Base-by-base conservation (phyloP, 441 rosid genomes). In the Dalechampia spathulata region DNA sequence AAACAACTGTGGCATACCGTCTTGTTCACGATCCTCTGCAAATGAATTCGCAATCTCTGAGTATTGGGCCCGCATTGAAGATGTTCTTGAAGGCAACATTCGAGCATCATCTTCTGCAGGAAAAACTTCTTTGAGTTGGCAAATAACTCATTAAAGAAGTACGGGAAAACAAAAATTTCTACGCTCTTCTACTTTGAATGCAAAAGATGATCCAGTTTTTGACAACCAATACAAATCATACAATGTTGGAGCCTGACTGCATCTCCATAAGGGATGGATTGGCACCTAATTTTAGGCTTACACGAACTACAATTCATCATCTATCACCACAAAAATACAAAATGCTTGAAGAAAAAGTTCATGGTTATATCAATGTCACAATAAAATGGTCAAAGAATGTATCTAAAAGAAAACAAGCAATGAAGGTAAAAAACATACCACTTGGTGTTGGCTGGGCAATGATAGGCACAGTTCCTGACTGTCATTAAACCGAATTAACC, bases 391-490 rank as follows among this genome's bases (percentile, higher is more conserved):
- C n/a, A n/a, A n/a, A n/a, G n/a, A n/a, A n/a, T n/a, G n/a, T n/a
- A n/a, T n/a, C n/a, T n/a, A n/a, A n/a, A n/a, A n/a, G n/a, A n/a
- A 3, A 30, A 42, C 15, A 21, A 14, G 7, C 17, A 15, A 5
- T n/a, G 4, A 54, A 40, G 1, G 2, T 1, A 14, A 30, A 55
- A 51, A 25, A n/a, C 61, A 5, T 74, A 83, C 90, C 90, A 12
- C 25, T 61, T 6, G 87, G 92, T 21, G 96, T 86, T 47, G 89
- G 93, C 60, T 83, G 87, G 37, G 96, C 93, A 46, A 82, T 71
- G 42, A 89, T 79, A 38, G 70, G 82, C 8, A 66, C 65, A 60
- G 61, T 60, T 72, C 79, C 86, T 55, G 76, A 77, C 91, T 85
- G 84, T 63, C 56, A 34, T 47, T 67, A 63, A 62, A 66, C 32